Evolutionary conservation across 1,284 basidiomycete genomes (phyloP).

Genomic region (Leccinum griseonigrum): DNA sequence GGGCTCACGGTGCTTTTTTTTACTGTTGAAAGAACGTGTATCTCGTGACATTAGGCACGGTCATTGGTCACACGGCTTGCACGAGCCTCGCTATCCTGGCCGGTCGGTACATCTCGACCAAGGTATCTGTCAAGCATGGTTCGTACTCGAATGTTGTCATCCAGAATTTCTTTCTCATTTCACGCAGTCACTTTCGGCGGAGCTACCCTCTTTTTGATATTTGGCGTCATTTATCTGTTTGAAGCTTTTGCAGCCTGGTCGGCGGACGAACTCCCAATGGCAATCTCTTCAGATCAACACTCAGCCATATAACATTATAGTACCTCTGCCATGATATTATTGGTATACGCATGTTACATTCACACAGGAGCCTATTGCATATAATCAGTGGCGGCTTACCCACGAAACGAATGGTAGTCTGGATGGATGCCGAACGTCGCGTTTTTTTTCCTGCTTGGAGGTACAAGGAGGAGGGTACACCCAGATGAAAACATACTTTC

Average conservation of each 20-base stretch:
- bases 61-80: constrained; percentile 87
- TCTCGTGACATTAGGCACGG: constrained; percentile 87
- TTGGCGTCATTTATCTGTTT: constrained; percentile 50
- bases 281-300: constrained; percentile 6
- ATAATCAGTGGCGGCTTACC: neutral
- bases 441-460: neutral
- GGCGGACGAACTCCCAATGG: constrained; percentile 19
- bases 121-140: constrained; percentile 95
- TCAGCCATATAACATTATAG: constrained; percentile 39
- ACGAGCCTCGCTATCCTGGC: constrained; percentile 89
- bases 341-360: constrained; percentile 3
- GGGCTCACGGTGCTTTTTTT: constrained; percentile 4
- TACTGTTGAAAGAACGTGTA: constrained; percentile 49
- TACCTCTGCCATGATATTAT: constrained; percentile 28
- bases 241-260: constrained; percentile 35
- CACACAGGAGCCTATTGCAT: neutral
- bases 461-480: neutral
- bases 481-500: neutral
- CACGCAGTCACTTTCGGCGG: constrained; percentile 43
- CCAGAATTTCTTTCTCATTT: neutral
- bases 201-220: constrained; percentile 60
- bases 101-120: constrained; percentile 88
- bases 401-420: neutral
- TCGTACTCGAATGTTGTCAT: constrained; percentile 31
- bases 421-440: neutral